Evolutionary conservation across 78 protist species (phyloP).

Genomic region (Corallochytrium limacisporum): DNA sequence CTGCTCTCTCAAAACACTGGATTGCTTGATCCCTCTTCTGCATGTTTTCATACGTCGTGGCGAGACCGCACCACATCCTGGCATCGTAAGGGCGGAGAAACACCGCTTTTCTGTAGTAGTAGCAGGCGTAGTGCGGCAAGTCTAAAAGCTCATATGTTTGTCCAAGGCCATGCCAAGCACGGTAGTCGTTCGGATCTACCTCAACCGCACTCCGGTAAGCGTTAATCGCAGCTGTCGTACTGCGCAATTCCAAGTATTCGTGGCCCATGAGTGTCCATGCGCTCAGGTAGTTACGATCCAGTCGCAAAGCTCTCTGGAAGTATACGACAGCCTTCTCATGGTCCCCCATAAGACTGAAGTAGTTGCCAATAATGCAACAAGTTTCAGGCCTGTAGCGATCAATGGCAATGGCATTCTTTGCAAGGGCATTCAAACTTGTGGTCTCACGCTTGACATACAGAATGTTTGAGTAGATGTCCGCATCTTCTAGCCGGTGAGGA

Average conservation of each 20-base stretch:
- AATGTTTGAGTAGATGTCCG: constrained; percentile 79
- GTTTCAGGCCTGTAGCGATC: constrained; percentile 83
- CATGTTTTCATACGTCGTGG: too few species aligned
- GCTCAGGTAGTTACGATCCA: constrained; percentile 30
- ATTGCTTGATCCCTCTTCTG: too few species aligned
- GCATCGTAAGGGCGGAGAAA: too few species aligned
- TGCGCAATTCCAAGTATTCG: constrained; percentile 76
- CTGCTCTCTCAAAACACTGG: too few species aligned
- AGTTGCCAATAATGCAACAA: constrained; percentile 77
- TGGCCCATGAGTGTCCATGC: constrained; percentile 97
- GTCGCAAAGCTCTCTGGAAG: constrained; percentile 74
- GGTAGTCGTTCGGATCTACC: constrained; percentile 60
- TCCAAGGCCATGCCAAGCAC: constrained; percentile 94
- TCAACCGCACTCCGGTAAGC: constrained; percentile 75
- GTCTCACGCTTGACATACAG: constrained; percentile 63
- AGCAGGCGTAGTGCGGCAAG: constrained; percentile 62
- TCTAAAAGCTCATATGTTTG: constrained; percentile 83
- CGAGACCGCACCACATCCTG: too few species aligned
- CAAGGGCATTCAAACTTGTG: constrained; percentile 33
- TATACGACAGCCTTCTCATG: constrained; percentile 83
- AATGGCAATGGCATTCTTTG: constrained; percentile 32
- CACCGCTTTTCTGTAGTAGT: constrained; percentile 81
- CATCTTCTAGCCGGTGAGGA: constrained; percentile 58
- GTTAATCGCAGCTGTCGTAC: constrained; percentile 69
- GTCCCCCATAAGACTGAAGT: constrained; percentile 52